Evolutionary conservation across 2,329 filamentous ascomycete genomes (phyloP).

Genomic region (Hypoxylon sp.): DNA sequence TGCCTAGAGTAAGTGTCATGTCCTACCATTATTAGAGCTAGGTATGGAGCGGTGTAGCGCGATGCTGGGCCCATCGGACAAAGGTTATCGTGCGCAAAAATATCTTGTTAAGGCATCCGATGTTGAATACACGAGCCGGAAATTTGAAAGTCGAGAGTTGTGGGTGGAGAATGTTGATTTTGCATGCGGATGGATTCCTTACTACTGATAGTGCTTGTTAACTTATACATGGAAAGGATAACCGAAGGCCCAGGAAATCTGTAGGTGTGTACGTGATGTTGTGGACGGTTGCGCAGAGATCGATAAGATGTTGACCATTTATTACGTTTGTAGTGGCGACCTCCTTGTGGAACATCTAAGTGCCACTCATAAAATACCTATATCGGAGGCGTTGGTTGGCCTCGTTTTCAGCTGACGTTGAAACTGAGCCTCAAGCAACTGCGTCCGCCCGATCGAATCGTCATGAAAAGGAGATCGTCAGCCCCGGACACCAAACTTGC

Average conservation of each 20-base stretch:
- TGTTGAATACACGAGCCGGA: neutral
- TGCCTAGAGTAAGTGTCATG: neutral
- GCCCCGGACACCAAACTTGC: neutral
- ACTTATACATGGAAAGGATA: slow-evolving; percentile 14
- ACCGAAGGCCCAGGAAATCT: slow-evolving; percentile 10
- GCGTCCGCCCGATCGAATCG: slow-evolving; percentile 17
- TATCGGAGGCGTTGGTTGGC: slow-evolving; percentile 27
- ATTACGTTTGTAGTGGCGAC: slow-evolving; percentile 21
- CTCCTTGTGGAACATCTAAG: slow-evolving; percentile 12
- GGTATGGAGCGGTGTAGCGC: neutral
- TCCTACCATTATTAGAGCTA: neutral
- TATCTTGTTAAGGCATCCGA: neutral
- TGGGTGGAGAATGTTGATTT: neutral
- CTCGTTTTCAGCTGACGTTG: slow-evolving; percentile 38
- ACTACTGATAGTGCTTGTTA: neutral
- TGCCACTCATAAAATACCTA: slow-evolving; percentile 8
- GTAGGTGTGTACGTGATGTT: slow-evolving; percentile 3
- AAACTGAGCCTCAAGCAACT: slow-evolving; percentile 14
- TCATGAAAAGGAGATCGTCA: slow-evolving; percentile 1
- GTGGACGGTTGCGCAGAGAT: slow-evolving; percentile 32
- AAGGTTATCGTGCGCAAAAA: neutral
- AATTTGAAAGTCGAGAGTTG: neutral
- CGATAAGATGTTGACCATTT: slow-evolving; percentile 23
- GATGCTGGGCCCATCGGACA: neutral
- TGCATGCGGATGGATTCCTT: slow-evolving; percentile 9